Evolutionary conservation across 805 yeast species (phyloP).

Genomic region (Wilhelminamyces savonicus): DNA sequence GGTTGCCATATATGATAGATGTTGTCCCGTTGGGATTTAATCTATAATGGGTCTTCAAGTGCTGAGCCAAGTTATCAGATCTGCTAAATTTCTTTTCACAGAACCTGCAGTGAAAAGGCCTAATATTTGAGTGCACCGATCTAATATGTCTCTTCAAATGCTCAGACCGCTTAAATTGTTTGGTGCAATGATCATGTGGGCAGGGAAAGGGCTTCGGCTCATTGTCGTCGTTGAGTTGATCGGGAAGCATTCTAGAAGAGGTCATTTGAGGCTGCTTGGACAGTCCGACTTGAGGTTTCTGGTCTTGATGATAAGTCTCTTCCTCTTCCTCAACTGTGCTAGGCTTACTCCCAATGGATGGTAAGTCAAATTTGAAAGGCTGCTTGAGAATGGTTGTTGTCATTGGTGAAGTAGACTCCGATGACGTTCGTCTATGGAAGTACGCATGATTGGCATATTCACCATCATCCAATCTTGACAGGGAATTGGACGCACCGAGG

Average conservation of each 20-base stretch:
- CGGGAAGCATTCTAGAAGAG: neutral
- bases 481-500: neutral
- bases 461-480: slow-evolving; percentile 2
- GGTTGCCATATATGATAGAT: slow-evolving; percentile 11
- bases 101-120: slow-evolving; percentile 40
- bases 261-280: neutral
- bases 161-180: slow-evolving; percentile 38
- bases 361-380: neutral
- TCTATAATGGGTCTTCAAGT: slow-evolving; percentile 36
- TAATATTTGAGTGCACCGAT: slow-evolving; percentile 38
- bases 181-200: slow-evolving; percentile 34
- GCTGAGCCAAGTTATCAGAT: slow-evolving; percentile 39
- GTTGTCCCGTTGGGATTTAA: slow-evolving; percentile 21
- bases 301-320: slow-evolving; percentile 3
- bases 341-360: slow-evolving; percentile 4
- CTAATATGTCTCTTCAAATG: slow-evolving; percentile 38
- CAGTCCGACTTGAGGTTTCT: neutral
- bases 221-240: slow-evolving; percentile 1
- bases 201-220: slow-evolving; percentile 28
- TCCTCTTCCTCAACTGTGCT: slow-evolving; percentile 5
- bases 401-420: no score
- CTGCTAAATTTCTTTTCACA: slow-evolving; percentile 39
- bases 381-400: no score
- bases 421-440: no score
- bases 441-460: no score